Evolutionary conservation across 1,284 basidiomycete genomes (phyloP), one percentile per base, ranked within the genome.

Genomic region (Cryptococcus sp.): DNA sequence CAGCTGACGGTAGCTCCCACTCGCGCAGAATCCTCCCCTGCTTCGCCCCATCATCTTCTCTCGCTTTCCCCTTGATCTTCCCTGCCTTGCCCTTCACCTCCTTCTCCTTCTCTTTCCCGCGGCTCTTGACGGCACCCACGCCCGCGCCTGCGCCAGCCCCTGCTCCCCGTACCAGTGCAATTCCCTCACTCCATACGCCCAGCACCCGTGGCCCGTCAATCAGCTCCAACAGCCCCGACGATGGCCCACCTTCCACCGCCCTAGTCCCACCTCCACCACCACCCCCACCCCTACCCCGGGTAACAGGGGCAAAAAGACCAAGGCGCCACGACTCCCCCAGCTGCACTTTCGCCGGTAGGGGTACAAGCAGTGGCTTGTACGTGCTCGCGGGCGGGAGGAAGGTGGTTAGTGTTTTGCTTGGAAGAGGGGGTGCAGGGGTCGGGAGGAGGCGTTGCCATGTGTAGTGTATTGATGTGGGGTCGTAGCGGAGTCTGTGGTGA

Each of bases 361-460:
- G 83, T 0, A 93, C 80, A 0, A 79, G 71, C 1, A 91, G 79
- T 48, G 85, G 82, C 66, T 87, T 88, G 78, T 91, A 91, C 6
- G 86, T 84, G 47, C 80, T 85, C 20, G 78, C 77, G 39, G 81
- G 79, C 11, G 82, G 81, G 80, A 83, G 46, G 51, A 70, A 92
- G 1, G 83, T 86, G 3, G 88, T 91, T 20, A 91, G 73, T 62
- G 88, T 88, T n/a, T 66, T 62, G 0, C 38, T 5, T 38, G 57
- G 6, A 49, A 47, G 15, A 16, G 16, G 7, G 21, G 38, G 21
- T n/a, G 55, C 33, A 4, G 38, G 38, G 0, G 53, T 23, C 7
- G 66, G 66, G 9, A 61, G 16, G 7, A 65, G 16, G 6, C 67
- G 59, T 49, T 76, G 71, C 73, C 73, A 78, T 18, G 54, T 52